Evolutionary conservation across 441 rosid genomes (phyloP), one percentile per base, ranked within the genome.

Genomic region (Euphorbia corollata): DNA sequence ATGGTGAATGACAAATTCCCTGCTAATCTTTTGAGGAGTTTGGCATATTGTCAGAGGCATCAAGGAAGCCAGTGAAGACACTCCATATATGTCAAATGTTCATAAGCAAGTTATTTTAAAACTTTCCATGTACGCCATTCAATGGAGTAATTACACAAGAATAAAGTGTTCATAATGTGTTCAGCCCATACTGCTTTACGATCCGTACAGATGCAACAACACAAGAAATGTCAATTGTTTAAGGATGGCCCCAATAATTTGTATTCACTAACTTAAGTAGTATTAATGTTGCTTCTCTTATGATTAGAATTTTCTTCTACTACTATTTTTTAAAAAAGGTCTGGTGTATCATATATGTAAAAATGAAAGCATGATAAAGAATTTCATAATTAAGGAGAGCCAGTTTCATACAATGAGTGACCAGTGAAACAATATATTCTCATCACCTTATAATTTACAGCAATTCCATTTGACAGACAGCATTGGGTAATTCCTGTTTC

Each of bases 401-500:
- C 18, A 61, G n/a, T 62, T 54, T 63, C 19, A 43, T 38, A 47
- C 19, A 47, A 3, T 4, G 4, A 12, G 24, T 24, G 7, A 63
- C 63, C 48, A 22, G 20, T 59, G 19, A 48, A 65, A 45, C 48
- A 22, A 74, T 51, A 36, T 47, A 34, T 12, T 69, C 73, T 7
- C 53, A 22, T 58, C 71, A 85, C 91, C 90, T 82, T 88, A 75
- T 84, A 90, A 81, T 92, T 92, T 71, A 95, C 83, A 68, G 90
- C 80, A 80, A 95, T 89, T 67, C 94, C 99, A 83, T 95, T 95
- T 23, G 98, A 92, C 78, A 95, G 86, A 70, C 86, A 84, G 71
- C 83, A 73, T 71, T 86, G 96, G 72, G 90, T 88, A 75, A 95
- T 90, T 78, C 98, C 96, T 55, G 96, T 89, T 75, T 90, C 98